These are phyloP conservation scores for Colletotrichum noveboracense DNA, from an alignment of 2,329 filamentous ascomycete genomes.

Conservation along the genomic window DNA sequence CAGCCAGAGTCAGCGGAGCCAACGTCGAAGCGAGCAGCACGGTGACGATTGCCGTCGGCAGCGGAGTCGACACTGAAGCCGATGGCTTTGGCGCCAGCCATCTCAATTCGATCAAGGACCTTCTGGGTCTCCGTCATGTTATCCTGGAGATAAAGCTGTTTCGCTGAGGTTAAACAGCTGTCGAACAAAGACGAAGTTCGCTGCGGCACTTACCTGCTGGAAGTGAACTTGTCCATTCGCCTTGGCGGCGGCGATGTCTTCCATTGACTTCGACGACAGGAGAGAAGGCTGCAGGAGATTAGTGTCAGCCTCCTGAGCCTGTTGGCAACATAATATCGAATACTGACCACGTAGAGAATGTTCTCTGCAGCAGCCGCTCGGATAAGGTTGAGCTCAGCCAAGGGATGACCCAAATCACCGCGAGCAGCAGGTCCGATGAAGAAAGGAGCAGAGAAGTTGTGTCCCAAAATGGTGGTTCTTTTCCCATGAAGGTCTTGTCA, in stretches of 20 bases:
- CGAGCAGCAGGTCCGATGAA: constrained; percentile 57
- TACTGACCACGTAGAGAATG: constrained; percentile 52
- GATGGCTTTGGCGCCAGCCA: constrained; percentile 38
- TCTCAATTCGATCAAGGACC: constrained; percentile 34
- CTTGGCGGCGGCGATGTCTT: constrained; percentile 42
- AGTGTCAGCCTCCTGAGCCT: not conserved
- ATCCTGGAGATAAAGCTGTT: constrained; percentile 29
- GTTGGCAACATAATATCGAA: not conserved
- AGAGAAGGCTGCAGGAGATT: constrained; percentile 31
- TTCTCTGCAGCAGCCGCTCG: constrained; percentile 50
- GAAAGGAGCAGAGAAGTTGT: constrained; percentile 60
- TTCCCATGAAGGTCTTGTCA: not conserved
- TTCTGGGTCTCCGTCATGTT: constrained; percentile 38
- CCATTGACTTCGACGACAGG: constrained; percentile 36
- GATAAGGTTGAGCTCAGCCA: constrained; percentile 55
- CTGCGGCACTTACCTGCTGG: constrained; percentile 29
- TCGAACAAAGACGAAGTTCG: too few relatives aligned
- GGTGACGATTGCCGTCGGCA: constrained; percentile 43
- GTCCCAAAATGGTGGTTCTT: constrained; percentile 55
- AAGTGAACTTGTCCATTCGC: constrained; percentile 41
- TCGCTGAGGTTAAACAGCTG: not conserved
- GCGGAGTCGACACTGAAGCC: constrained; percentile 46
- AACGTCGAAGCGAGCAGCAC: constrained; percentile 43
- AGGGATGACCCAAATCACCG: constrained; percentile 47
- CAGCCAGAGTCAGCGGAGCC: constrained; percentile 33